Evolutionary conservation across 176 grass and related monocot species (phyloP), one percentile per base, ranked within the genome.

Genomic region (Juncus effusus): DNA sequence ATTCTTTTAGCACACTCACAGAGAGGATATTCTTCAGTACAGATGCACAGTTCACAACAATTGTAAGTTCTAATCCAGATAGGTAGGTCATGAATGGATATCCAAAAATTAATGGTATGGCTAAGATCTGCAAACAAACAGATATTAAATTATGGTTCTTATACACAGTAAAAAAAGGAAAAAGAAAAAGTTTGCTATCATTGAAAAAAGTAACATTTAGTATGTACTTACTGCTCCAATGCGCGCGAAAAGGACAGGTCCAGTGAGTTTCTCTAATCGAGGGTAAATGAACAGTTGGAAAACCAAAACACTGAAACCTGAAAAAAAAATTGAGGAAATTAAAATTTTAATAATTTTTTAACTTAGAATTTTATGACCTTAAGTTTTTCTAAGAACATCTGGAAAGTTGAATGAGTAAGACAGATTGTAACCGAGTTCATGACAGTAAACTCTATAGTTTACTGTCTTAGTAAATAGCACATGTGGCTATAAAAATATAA

Each of bases 71-170:
- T 65, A 84, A 2, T 79, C 91, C 87, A 16, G 80, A 84, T 64
- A 97, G 56, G 40, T 82, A 56, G 40, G 93, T 74, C 80, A 97
- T 84, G 58, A 84, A 97, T 13, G 93, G 80, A 62, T 82, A 97
- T 54, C 79, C 83, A 7, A 74, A 79, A 77, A 96, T 82, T 77
- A 96, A 77, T 10, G 79, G 84, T 47, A 97, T 62, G 39, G 80
- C 74, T 67, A 97, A 77, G 58, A 83, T 58, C 88, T 97, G 85
- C 79, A 77, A 10, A 79, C 44, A 41, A 76, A 44, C 38, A 68
- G 38, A 86, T 12, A 70, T 75, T 35, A 64, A n/a, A 38, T 3
- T 13, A 28, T 38, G 13, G 36, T 16, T 41, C 42, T 51, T 66
- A 40, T 65, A 36, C 13, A 60, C 61, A 40, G 36, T 60, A 14